Conservation (phyloP, 495 filamentous ascomycete genomes). For the Hypoxylon subgilvum region DNA sequence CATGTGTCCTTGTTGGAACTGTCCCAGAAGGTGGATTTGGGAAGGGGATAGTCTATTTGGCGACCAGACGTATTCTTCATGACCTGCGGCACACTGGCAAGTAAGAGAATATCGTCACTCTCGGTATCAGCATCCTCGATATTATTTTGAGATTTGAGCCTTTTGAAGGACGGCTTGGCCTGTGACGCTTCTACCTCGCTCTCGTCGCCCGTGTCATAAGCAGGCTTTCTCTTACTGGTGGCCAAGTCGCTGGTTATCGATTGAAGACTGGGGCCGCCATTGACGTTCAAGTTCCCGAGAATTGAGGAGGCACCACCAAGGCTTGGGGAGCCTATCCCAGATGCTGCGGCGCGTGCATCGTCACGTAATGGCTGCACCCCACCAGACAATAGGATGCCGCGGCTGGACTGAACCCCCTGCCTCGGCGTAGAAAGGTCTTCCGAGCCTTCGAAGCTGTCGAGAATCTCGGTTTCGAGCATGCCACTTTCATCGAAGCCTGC, state of each 20-base stretch:
- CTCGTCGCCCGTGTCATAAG: constrained; percentile 46
- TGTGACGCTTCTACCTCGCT: constrained; percentile 24
- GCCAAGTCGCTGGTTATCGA: constrained; percentile 39
- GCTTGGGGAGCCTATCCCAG: constrained; percentile 50
- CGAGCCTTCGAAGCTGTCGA: constrained; percentile 51
- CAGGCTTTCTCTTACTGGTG: constrained; percentile 55
- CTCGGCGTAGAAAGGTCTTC: constrained; percentile 45
- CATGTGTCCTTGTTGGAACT: constrained; percentile 54
- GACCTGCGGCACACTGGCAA: constrained; percentile 48
- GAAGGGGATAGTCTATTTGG: constrained; percentile 56
- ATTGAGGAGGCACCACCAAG: constrained; percentile 52
- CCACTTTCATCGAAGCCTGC: constrained; percentile 43
- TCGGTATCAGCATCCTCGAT: constrained; percentile 16
- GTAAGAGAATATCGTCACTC: constrained; percentile 44
- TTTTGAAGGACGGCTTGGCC: constrained; percentile 51
- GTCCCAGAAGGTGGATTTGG: constrained; percentile 58
- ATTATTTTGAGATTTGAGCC: constrained; percentile 49
- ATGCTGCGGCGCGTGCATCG: constrained; percentile 45
- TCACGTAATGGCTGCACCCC: constrained; percentile 40
- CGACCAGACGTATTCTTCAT: constrained; percentile 44
- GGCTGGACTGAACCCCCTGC: constrained; percentile 29
- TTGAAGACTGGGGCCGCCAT: constrained; percentile 10
- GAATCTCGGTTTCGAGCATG: constrained; percentile 45
- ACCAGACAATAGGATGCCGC: constrained; percentile 20
- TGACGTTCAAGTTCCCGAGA: constrained; percentile 51